Evolutionary conservation across 257 asterid species (phyloP).

Genomic region (Solanum ossicruentum): DNA sequence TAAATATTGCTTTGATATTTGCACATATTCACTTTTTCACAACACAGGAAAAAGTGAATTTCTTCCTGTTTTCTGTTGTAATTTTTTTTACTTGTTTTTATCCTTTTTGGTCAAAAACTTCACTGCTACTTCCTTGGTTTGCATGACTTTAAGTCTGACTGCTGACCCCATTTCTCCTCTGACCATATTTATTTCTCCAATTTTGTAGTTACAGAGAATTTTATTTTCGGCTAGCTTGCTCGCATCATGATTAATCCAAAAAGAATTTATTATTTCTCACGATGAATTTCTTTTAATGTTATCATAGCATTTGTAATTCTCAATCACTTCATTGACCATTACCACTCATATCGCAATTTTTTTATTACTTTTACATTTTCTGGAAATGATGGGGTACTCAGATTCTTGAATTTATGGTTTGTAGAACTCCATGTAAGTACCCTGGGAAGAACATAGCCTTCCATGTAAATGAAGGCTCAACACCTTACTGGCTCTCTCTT

Average conservation of each 20-base stretch:
- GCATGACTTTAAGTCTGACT: background rate
- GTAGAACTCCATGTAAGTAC: conserved; percentile 87
- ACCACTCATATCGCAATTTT: background rate
- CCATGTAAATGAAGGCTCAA: conserved; percentile 91
- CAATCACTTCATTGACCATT: background rate
- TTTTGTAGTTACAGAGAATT: background rate
- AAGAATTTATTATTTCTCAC: background rate
- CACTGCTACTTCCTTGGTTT: conserved; percentile 1
- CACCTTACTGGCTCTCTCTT: conserved; percentile 75
- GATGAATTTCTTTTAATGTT: too few species aligned
- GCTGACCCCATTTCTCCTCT: background rate
- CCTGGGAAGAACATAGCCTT: conserved; percentile 75
- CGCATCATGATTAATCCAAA: background rate
- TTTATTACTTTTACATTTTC: background rate
- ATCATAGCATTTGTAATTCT: background rate
- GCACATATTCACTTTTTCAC: background rate
- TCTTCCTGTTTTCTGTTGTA: background rate
- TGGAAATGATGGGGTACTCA: background rate
- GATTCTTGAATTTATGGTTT: background rate
- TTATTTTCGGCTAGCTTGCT: background rate
- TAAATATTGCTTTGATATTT: background rate
- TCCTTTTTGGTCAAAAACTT: conserved; percentile 24
- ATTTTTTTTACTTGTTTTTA: background rate
- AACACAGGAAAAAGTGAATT: background rate
- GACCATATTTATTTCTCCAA: background rate